Conservation (phyloP, 495 filamentous ascomycete species). For the Evansstolkia leycettana region DNA sequence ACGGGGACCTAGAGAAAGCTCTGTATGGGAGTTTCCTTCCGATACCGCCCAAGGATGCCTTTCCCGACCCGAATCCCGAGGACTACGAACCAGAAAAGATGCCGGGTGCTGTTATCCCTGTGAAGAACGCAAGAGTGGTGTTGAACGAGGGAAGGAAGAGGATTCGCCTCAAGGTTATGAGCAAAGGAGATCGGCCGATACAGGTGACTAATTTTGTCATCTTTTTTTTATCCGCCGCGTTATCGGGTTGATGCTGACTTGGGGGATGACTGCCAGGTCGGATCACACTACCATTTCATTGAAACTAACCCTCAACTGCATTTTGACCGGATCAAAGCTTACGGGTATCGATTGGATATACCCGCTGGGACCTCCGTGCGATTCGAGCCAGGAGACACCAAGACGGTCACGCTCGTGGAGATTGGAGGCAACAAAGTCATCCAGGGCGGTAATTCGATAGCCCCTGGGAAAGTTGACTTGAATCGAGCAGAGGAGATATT, state of each 20-base stretch:
- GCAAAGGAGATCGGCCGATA: slow-evolving; percentile 81
- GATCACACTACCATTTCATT: slow-evolving; percentile 94
- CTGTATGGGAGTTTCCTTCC: slow-evolving; percentile 91
- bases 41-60: slow-evolving; percentile 52
- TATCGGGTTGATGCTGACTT: background rate
- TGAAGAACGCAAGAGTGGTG: slow-evolving; percentile 48
- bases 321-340: slow-evolving; percentile 78
- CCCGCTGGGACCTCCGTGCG: slow-evolving; percentile 84
- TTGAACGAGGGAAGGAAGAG: slow-evolving; percentile 68
- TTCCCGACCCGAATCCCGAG: slow-evolving; percentile 48
- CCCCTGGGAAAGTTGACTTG: slow-evolving; percentile 57
- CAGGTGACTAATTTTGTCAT: slow-evolving; percentile 50
- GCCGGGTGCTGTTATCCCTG: slow-evolving; percentile 70
- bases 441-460: slow-evolving; percentile 69
- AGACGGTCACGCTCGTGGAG: slow-evolving; percentile 86
- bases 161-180: slow-evolving; percentile 64
- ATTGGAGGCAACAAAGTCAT: slow-evolving; percentile 80
- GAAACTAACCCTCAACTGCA: slow-evolving; percentile 84
- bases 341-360: slow-evolving; percentile 83
- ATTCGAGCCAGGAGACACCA: slow-evolving; percentile 90
- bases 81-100: slow-evolving; percentile 52
- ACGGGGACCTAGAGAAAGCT: slow-evolving; percentile 75
- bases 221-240: background rate
- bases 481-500: slow-evolving; percentile 52
- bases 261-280: slow-evolving; percentile 39